Base-by-base conservation (phyloP, 176 grass and related monocot species). In the Eragrostis curvula region DNA sequence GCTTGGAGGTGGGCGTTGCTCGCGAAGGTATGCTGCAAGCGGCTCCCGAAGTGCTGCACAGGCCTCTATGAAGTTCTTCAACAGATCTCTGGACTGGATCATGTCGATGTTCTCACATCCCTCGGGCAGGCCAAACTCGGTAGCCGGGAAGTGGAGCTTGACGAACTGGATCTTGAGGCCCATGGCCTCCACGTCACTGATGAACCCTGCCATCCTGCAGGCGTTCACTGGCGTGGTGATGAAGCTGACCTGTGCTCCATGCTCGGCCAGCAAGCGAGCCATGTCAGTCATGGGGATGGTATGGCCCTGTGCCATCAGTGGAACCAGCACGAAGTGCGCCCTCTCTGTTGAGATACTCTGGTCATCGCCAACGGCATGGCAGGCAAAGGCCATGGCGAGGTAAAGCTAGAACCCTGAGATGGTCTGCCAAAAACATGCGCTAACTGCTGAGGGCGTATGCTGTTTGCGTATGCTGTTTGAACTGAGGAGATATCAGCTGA, bases 241-340 rank as follows among this genome's bases (percentile, higher is more conserved):
- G 64, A 95, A 73, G 81, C 85, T 95, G 23, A 95, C 87, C 32
- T 55, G 64, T 8, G 87, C 90, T 24, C 87, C 90, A 12, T 77
- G 90, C 71, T 85, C 68, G 3, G 93, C 89, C 32, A 92, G 84
- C 39, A 92, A 56, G 66, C 63, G 66, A 0, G 87, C 93, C 89
- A 95, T 85, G 81, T 90, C 89, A 5, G 68, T 79, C 93, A 95
- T 94, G 4, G 89, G 93, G 52, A 95, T 95, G 51, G 60, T 86
- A 61, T 95, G 93, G 18, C 89, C 93, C 72, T 87, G 89, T 23
- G 84, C 84, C 89, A 95, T 83, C 51, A 92, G 2, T 0, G 89
- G 93, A 16, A 95, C 81, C 16, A 92, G 59, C 25, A 92, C 67
- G 30, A 89, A 92, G 64, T 92, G 87, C 36, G 73, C 28, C 20